Conservation (phyloP, 805 yeast species). For the Teunomyces kruisii region DNA sequence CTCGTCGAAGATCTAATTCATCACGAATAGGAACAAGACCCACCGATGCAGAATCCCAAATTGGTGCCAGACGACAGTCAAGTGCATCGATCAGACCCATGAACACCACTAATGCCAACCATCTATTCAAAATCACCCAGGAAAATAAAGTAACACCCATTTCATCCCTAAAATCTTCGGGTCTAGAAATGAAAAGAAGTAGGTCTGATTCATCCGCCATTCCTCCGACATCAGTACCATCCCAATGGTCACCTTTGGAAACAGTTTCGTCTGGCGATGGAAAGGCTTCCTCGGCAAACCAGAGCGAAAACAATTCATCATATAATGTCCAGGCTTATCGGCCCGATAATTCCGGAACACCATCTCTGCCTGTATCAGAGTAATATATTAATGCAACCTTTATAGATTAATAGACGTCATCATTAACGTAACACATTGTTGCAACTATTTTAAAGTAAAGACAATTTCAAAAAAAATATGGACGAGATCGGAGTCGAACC, state of each 20-base stretch:
- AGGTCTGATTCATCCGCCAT: not conserved
- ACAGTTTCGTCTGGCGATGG: not conserved
- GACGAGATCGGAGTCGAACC: slow-evolving; percentile 81
- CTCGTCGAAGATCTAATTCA: slow-evolving; percentile 9
- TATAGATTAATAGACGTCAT: slow-evolving; percentile 3
- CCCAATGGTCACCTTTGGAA: slow-evolving; percentile 1
- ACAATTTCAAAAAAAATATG: slow-evolving; percentile 35
- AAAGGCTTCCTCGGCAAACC: not conserved
- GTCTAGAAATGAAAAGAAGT: not conserved
- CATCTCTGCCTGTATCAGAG: not conserved
- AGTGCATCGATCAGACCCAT: slow-evolving; percentile 8
- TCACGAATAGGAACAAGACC: not conserved
- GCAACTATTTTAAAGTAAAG: too few relatives aligned
- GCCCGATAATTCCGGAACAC: not conserved
- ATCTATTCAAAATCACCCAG: slow-evolving; percentile 1
- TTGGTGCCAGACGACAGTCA: slow-evolving; percentile 7
- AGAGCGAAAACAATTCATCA: not conserved
- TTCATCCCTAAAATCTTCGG: not conserved
- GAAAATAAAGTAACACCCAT: not conserved
- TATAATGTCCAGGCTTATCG: not conserved
- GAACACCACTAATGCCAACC: slow-evolving; percentile 8
- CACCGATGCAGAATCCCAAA: slow-evolving; percentile 10
- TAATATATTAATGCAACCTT: not conserved
- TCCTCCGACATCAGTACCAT: not conserved
- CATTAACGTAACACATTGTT: too few relatives aligned